Evolutionary conservation across 257 asterid species (phyloP), one percentile per base, ranked within the genome.

Genomic region (Nicotiana undulata): DNA sequence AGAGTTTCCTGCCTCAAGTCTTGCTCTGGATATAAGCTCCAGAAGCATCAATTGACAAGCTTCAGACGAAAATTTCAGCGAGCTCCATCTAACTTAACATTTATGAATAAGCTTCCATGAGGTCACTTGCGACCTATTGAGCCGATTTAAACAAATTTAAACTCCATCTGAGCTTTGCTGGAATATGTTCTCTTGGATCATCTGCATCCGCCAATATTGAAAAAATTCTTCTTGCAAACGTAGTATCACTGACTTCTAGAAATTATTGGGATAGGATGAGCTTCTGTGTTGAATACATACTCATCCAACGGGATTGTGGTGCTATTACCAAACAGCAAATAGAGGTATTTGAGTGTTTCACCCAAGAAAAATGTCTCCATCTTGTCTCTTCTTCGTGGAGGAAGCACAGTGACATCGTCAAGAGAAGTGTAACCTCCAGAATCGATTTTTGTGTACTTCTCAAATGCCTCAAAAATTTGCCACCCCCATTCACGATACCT

Each of bases 401-500:
- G 98, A 80, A 92, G 65, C 72, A 84, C 83, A 44, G 96, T 96
- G 76, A 91, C 99, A 85, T 96, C 98, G 55, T 92, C 97, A 51
- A 96, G 88, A 18, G 98, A 92, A 85, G 91, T 89, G 85, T 92
- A 96, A 61, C 99, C 99, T 75, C 99, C 98, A 58, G 96, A 85
- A 32, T 91, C 91, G 77, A 94, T 94, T 86, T 90, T 90, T 49
- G 98, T 86, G 75, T 90, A 80, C 87, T 94, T 94, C 88, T 96
- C 97, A 88, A 96, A 95, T 63, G 99, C 96, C 89, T 93, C 96
- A 77, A 95, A 95, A 61, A 95, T 95, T 85, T 90, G 83, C 98
- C 99, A 93, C 76, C 97, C 99, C 99, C 98, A 95, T 55, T 92
- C 97, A 6, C 97, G 98, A 79, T 93, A 95, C 86, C 99, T 95